Percentiles rank a stretch among this genome's conserved stretches.
phyloP scores from a whole-genome alignment of 1,284 basidiomycete genomes.

The Microbotryum silenes-acaulis region DNA sequence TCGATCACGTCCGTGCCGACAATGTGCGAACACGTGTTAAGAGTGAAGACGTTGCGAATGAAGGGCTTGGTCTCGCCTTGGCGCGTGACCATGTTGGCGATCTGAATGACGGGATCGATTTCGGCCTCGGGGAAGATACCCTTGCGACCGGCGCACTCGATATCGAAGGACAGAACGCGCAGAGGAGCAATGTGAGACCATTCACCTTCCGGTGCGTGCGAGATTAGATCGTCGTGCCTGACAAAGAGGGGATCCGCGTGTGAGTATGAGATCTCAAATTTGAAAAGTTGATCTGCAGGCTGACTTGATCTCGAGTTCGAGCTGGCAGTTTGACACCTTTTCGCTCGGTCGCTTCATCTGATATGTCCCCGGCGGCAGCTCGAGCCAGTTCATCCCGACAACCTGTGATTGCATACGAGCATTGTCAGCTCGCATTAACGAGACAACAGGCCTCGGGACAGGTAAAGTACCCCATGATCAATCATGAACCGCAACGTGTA shows the following conservation, averaged over 20 bases:
- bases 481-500: slow-evolving; percentile 92
- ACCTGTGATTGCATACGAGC: slow-evolving; percentile 49
- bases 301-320: slow-evolving; percentile 70
- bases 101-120: slow-evolving; percentile 87
- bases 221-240: slow-evolving; percentile 74
- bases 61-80: slow-evolving; percentile 89
- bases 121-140: slow-evolving; percentile 88
- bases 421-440: background rate
- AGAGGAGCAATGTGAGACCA: slow-evolving; percentile 87
- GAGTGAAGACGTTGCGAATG: slow-evolving; percentile 89
- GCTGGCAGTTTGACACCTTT: slow-evolving; percentile 72
- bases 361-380: slow-evolving; percentile 74
- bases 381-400: slow-evolving; percentile 96
- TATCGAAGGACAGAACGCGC: slow-evolving; percentile 89
- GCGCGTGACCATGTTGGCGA: slow-evolving; percentile 92
- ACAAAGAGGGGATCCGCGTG: slow-evolving; percentile 1
- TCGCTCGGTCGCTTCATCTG: slow-evolving; percentile 51
- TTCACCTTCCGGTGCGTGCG: slow-evolving; percentile 76
- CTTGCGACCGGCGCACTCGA: slow-evolving; percentile 91
- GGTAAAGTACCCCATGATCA: slow-evolving; percentile 63
- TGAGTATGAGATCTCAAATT: background rate
- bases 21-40: slow-evolving; percentile 85
- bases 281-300: slow-evolving; percentile 27
- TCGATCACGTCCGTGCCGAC: slow-evolving; percentile 90
- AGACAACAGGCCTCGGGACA: background rate